These are phyloP conservation scores for Solanum microdontum DNA, from an alignment of 257 asterid genomes.

Conservation along the genomic window DNA sequence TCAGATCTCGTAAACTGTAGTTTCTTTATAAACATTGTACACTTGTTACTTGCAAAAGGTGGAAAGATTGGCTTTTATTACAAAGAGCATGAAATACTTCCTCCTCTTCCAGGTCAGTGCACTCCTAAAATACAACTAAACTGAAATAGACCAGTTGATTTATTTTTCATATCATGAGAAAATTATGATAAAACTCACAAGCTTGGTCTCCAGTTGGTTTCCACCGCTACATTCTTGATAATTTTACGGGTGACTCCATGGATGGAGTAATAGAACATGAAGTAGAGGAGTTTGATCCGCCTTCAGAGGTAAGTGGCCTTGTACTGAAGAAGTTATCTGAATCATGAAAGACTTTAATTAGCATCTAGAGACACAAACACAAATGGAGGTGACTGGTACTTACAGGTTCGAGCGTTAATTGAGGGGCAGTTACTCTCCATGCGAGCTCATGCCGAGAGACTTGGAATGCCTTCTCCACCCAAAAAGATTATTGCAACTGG, in stretches of 20 bases:
- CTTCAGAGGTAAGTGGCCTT: conserved; percentile 55
- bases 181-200: background rate
- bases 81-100: conserved; percentile 82
- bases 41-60: conserved; percentile 24
- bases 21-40: background rate
- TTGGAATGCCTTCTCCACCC: conserved; percentile 92
- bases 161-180: background rate
- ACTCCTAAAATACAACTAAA: background rate
- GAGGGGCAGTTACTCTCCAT: conserved; percentile 90
- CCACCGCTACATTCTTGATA: conserved; percentile 60
- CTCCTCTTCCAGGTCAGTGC: conserved; percentile 79
- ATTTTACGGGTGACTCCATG: conserved; percentile 39
- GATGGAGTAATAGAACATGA: conserved; percentile 49
- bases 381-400: background rate
- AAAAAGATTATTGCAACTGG: conserved; percentile 92
- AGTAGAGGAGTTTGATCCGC: conserved; percentile 59
- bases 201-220: conserved; percentile 49
- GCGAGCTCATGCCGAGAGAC: conserved; percentile 86
- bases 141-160: background rate
- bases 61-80: conserved; percentile 92
- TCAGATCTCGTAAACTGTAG: background rate
- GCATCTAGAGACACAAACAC: background rate
- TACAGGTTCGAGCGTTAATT: conserved; percentile 72
- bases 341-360: background rate
- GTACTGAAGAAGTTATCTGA: background rate